Conservation (phyloP, 2,329 filamentous ascomycete genomes). For the Cadophora gregata region DNA sequence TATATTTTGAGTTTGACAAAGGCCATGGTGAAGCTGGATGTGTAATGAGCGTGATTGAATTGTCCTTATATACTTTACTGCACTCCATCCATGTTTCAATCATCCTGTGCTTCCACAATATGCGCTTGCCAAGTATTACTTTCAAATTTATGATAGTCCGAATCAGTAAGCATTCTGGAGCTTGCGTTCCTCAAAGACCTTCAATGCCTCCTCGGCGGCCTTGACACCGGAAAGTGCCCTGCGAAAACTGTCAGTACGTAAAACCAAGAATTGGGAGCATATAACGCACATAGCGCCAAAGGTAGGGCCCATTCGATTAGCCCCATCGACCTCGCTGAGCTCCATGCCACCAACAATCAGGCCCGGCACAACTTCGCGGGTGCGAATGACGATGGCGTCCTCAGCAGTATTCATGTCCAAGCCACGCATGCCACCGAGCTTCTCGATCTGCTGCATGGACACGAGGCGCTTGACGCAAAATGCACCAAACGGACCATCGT, state of each 20-base stretch:
- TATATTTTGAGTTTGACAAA: no score
- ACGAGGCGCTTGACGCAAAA: constrained; percentile 92
- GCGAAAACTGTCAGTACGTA: neutral
- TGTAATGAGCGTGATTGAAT: constrained; percentile 15
- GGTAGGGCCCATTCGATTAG: constrained; percentile 78
- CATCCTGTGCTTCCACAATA: neutral
- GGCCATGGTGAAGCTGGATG: no score
- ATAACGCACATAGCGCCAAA: constrained; percentile 30
- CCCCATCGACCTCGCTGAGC: constrained; percentile 86
- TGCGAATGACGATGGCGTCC: constrained; percentile 92
- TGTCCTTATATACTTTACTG: neutral
- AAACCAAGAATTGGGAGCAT: neutral
- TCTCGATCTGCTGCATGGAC: constrained; percentile 82
- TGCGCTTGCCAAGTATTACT: neutral
- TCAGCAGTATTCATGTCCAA: constrained; percentile 92
- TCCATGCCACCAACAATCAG: constrained; percentile 97
- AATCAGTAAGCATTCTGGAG: constrained; percentile 67
- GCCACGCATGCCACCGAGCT: constrained; percentile 89
- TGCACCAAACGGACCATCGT: constrained; percentile 89
- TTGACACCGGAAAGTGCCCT: constrained; percentile 82
- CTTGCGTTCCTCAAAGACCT: constrained; percentile 78
- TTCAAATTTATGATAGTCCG: neutral
- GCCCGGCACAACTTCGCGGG: constrained; percentile 84
- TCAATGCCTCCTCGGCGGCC: constrained; percentile 85
- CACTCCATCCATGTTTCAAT: neutral